Base-by-base conservation (phyloP, 768 basidiomycete genomes). In the Naganishia vishniacii region DNA sequence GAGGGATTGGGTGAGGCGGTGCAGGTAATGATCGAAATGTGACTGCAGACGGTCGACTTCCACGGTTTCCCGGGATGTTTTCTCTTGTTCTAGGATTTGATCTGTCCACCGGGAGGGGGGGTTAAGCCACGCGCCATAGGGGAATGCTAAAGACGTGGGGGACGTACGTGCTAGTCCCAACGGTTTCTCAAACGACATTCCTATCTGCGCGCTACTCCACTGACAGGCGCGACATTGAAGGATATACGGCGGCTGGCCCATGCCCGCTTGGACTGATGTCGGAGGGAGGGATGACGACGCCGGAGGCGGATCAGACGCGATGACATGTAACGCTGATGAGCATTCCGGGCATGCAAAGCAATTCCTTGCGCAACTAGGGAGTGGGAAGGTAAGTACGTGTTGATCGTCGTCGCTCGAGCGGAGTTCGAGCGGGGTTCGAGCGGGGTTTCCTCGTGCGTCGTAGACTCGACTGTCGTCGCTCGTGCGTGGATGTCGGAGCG, bases 331-430 rank as follows among this genome's bases (percentile, higher is more conserved):
- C 20, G 42, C 49, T 1, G 62, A 23, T 9, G 62, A 83, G 78
- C 95, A 99, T 72, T 84, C 85, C 3, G 95, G 95, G 75, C 95
- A 99, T 78, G 88, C 84, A 79, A 98, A 98, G 80, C 95, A 99
- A 72, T 95, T 97, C 61, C 95, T 84, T 18, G 94, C 92, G 77
- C 95, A 99, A 83, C 95, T 97, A 74, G 8, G 18, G 66, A n/a
- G n/a, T n/a, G n/a, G n/a, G n/a, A n/a, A n/a, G n/a, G n/a, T n/a
- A n/a, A n/a, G n/a, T n/a, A n/a, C n/a, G n/a, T n/a, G n/a, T n/a
- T n/a, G n/a, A n/a, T n/a, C n/a, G n/a, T n/a, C n/a, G n/a, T n/a
- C n/a, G n/a, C n/a, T n/a, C n/a, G n/a, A n/a, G n/a, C n/a, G n/a
- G n/a, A n/a, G n/a, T n/a, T n/a, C n/a, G n/a, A n/a, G n/a, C n/a